A percentile compares a stretch with the other conserved stretches of the same genome.
Evolutionary conservation across 2,329 filamentous ascomycete species (phyloP).

Genomic region (Phialemoniopsis sp.): DNA sequence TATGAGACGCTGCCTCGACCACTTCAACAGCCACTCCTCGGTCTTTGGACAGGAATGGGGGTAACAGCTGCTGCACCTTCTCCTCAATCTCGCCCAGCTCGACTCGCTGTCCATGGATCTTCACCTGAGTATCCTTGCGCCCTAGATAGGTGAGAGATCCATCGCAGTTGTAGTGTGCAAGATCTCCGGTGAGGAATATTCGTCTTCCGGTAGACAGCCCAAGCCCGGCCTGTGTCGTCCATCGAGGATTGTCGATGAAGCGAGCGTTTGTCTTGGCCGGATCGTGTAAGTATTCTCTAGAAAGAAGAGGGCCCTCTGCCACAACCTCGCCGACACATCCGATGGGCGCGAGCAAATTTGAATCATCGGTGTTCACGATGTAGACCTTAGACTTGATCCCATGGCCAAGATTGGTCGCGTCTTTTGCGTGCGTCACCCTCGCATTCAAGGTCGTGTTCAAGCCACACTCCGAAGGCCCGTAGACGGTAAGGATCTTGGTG

Average conservation of each 20-base stretch:
- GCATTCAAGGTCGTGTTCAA: conserved; percentile 6
- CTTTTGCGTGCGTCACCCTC: conserved; percentile 2
- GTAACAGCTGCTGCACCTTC: no score
- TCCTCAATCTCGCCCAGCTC: conserved; percentile 9
- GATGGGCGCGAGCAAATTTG: conserved; percentile 11
- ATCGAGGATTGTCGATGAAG: no score
- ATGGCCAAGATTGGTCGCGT: no score
- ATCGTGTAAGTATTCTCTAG: conserved; percentile 15
- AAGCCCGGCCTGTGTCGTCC: no score
- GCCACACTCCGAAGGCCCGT: conserved; percentile 11
- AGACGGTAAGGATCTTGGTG: conserved; percentile 9
- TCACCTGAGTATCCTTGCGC: conserved; percentile 9
- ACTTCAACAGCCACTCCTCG: no score
- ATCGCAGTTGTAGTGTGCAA: no score
- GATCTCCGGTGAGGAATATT: no score
- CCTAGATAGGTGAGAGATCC: conserved; percentile 8
- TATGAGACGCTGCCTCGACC: no score
- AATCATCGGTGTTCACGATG: conserved; percentile 12
- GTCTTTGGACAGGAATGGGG: no score
- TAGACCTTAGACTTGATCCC: no score
- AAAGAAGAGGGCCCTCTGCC: conserved; percentile 11
- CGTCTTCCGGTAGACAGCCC: no score
- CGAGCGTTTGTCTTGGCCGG: conserved; percentile 10
- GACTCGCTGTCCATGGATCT: conserved; percentile 9
- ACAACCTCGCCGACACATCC: conserved; percentile 17